A percentile compares a stretch with the other conserved stretches of the same genome.
These are phyloP conservation scores for Ramalina peruviana DNA, from an alignment of 495 filamentous ascomycete genomes.

Conservation along the genomic window DNA sequence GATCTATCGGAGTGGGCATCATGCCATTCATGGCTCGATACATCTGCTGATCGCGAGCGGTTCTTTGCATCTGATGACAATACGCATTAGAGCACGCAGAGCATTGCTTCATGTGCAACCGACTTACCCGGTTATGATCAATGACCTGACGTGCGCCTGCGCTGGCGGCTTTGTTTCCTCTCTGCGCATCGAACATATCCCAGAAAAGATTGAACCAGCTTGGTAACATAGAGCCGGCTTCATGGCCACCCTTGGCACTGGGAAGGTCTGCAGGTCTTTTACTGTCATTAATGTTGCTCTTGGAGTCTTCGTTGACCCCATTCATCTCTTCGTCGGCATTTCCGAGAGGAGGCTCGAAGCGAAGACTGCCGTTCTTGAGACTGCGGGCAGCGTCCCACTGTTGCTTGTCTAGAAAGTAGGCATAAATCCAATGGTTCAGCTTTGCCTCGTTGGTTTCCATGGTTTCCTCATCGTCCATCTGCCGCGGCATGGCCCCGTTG, in stretches of 20 bases:
- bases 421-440: constrained; percentile 95
- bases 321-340: constrained; percentile 56
- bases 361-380: constrained; percentile 47
- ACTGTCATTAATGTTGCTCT: constrained; percentile 50
- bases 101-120: background rate
- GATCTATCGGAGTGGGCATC: constrained; percentile 30
- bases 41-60: constrained; percentile 54
- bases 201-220: constrained; percentile 97
- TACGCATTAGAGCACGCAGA: background rate
- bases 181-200: constrained; percentile 78
- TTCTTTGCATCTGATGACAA: constrained; percentile 22
- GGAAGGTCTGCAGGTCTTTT: constrained; percentile 73
- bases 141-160: constrained; percentile 54
- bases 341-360: constrained; percentile 40
- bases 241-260: constrained; percentile 47
- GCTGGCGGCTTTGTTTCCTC: constrained; percentile 35
- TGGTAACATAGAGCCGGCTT: constrained; percentile 66
- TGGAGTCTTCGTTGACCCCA: constrained; percentile 65
- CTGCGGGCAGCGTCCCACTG: constrained; percentile 69
- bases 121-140: constrained; percentile 63
- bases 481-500: constrained; percentile 33
- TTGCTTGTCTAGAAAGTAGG: constrained; percentile 76
- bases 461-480: constrained; percentile 25
- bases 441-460: constrained; percentile 28
- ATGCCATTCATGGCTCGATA: constrained; percentile 51